Conservation (phyloP, 2,329 filamentous ascomycete species). For the Fusarium oxysporum region DNA sequence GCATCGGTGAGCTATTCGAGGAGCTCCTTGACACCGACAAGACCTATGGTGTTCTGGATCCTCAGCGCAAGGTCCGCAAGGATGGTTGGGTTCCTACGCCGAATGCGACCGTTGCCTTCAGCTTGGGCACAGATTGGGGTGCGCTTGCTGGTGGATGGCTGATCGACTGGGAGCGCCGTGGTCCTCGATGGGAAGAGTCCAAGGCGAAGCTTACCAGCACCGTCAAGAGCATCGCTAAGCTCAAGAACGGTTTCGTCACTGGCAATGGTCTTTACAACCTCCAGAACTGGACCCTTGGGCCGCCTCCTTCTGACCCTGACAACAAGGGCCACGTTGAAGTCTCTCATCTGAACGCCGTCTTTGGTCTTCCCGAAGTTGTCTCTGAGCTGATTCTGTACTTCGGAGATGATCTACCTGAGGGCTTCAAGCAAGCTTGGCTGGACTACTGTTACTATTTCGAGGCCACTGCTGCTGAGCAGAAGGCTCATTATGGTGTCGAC, state of each 20-base stretch:
- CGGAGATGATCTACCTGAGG: conserved; percentile 56
- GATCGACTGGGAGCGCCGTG: conserved; percentile 69
- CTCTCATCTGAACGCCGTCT: conserved; percentile 68
- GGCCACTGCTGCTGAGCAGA: conserved; percentile 62
- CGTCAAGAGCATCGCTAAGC: conserved; percentile 61
- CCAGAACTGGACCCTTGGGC: conserved; percentile 60
- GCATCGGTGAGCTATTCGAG: conserved; percentile 64
- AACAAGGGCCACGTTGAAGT: conserved; percentile 64
- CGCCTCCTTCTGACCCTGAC: conserved; percentile 63
- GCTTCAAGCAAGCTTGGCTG: conserved; percentile 66
- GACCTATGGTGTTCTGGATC: conserved; percentile 65
- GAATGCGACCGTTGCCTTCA: conserved; percentile 58
- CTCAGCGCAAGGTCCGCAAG: conserved; percentile 68
- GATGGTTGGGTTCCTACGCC: conserved; percentile 61
- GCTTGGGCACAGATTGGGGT: conserved; percentile 70
- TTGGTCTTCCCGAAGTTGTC: conserved; percentile 68
- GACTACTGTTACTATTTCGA: conserved; percentile 71
- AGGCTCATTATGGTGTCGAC: conserved; percentile 61
- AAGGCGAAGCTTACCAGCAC: conserved; percentile 61
- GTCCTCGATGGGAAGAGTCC: conserved; percentile 64
- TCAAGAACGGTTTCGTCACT: conserved; percentile 70
- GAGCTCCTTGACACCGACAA: conserved; percentile 64
- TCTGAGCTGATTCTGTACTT: conserved; percentile 65
- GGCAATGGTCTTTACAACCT: conserved; percentile 65
- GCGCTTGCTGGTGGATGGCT: conserved; percentile 68